These are phyloP conservation scores for Myotisia sp. DNA, from an alignment of 2,329 filamentous ascomycete species.

Conservation along the genomic window DNA sequence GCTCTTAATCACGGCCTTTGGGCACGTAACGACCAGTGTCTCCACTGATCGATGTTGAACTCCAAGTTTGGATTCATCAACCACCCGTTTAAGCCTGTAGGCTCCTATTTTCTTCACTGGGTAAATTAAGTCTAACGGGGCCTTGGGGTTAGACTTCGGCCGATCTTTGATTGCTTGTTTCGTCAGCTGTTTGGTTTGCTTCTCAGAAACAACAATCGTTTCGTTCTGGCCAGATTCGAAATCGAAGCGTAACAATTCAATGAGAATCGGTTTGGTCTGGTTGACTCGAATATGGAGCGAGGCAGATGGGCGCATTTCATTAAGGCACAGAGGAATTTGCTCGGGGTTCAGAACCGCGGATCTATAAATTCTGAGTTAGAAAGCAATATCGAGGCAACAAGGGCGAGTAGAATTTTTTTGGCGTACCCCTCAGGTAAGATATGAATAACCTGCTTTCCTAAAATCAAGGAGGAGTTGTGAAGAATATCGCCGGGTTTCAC, in stretches of 20 bases:
- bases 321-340: conserved; percentile 66
- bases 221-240: conserved; percentile 69
- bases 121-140: conserved; percentile 55
- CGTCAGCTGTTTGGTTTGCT: conserved; percentile 61
- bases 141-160: conserved; percentile 35
- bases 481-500: conserved; percentile 79
- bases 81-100: conserved; percentile 69
- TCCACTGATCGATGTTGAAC: conserved; percentile 64
- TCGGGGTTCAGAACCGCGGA: conserved; percentile 81
- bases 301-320: conserved; percentile 44
- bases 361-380: conserved; percentile 30
- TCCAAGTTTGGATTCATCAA: conserved; percentile 89
- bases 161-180: conserved; percentile 51
- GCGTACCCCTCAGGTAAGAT: conserved; percentile 80
- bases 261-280: conserved; percentile 72
- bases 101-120: conserved; percentile 73
- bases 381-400: no score
- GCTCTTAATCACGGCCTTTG: conserved; percentile 58
- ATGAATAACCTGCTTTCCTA: conserved; percentile 94
- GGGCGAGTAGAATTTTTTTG: no score
- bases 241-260: conserved; percentile 79
- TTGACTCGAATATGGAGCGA: conserved; percentile 82
- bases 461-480: conserved; percentile 83
- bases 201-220: conserved; percentile 57
- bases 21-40: conserved; percentile 74